Percentiles rank a stretch among this genome's conserved stretches.
These are phyloP conservation scores for Colletotrichum tropicale DNA, from an alignment of 2,329 filamentous ascomycete genomes.

Conservation along the genomic window DNA sequence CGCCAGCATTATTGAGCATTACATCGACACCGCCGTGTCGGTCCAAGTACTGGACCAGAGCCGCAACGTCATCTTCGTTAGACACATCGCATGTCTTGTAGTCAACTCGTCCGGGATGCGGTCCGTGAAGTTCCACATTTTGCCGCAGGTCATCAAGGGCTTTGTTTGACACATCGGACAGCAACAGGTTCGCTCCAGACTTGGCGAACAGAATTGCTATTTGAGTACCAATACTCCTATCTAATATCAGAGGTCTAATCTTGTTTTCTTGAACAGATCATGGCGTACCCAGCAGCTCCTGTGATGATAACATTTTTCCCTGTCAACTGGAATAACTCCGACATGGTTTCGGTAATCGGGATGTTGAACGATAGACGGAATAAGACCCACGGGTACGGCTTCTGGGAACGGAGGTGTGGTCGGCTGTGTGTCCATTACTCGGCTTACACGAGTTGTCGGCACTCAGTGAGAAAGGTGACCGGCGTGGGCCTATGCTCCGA, in stretches of 20 bases:
- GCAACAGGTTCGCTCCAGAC: constrained; percentile 73
- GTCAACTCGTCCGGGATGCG: constrained; percentile 54
- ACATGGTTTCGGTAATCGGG: not conserved
- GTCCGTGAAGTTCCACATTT: constrained; percentile 59
- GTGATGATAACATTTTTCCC: constrained; percentile 60
- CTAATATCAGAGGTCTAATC: not conserved
- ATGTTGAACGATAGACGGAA: not conserved
- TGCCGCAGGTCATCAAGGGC: constrained; percentile 66
- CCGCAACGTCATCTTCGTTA: constrained; percentile 68
- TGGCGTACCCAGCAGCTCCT: constrained; percentile 68
- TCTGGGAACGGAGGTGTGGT: not conserved
- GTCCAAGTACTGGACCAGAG: constrained; percentile 66
- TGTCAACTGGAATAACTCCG: not conserved
- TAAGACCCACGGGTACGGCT: not conserved
- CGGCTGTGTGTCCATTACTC: not conserved
- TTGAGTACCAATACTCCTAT: constrained; percentile 69
- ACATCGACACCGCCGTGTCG: constrained; percentile 74
- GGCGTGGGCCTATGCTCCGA: not conserved
- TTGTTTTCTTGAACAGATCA: not conserved
- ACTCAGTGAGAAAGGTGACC: not conserved
- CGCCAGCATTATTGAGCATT: constrained; percentile 82
- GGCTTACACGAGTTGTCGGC: not conserved
- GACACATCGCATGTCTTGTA: constrained; percentile 62
- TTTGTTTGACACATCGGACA: constrained; percentile 71
- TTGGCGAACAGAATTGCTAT: constrained; percentile 74